These are phyloP conservation scores for Xylaria curta DNA, from an alignment of 495 filamentous ascomycete genomes.

Conservation along the genomic window DNA sequence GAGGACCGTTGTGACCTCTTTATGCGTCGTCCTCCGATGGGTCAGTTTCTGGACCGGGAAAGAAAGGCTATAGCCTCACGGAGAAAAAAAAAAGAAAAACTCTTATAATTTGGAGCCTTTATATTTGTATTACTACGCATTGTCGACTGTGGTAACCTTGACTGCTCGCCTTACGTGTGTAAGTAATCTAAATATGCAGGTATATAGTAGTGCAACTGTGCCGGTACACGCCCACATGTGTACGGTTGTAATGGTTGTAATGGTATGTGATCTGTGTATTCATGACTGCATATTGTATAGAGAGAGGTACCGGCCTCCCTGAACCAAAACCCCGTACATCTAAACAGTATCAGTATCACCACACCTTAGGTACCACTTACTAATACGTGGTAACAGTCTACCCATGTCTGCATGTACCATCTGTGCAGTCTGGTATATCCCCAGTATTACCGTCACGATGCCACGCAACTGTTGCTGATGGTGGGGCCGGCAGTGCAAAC, in stretches of 20 bases:
- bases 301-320: neutral
- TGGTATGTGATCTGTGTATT: slow-evolving; percentile 1
- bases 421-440: slow-evolving; percentile 4
- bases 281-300: neutral
- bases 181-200: slow-evolving; percentile 13
- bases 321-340: slow-evolving; percentile 3
- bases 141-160: neutral
- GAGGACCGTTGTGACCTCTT: neutral
- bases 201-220: slow-evolving; percentile 6
- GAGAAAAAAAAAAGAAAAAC: neutral
- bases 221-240: slow-evolving; percentile 13
- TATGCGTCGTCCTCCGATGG: neutral
- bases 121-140: neutral
- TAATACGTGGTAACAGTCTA: slow-evolving; percentile 1
- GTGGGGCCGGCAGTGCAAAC: slow-evolving; percentile 1
- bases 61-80: neutral
- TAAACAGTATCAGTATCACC: neutral
- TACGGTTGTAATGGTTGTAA: neutral
- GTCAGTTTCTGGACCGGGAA: neutral
- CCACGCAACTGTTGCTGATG: neutral
- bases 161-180: neutral
- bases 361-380: slow-evolving; percentile 3
- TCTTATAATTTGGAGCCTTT: neutral
- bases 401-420: neutral
- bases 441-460: neutral